Conservation (phyloP, 164 flowering plant genomes). For the Chimonanthus praecox region DNA sequence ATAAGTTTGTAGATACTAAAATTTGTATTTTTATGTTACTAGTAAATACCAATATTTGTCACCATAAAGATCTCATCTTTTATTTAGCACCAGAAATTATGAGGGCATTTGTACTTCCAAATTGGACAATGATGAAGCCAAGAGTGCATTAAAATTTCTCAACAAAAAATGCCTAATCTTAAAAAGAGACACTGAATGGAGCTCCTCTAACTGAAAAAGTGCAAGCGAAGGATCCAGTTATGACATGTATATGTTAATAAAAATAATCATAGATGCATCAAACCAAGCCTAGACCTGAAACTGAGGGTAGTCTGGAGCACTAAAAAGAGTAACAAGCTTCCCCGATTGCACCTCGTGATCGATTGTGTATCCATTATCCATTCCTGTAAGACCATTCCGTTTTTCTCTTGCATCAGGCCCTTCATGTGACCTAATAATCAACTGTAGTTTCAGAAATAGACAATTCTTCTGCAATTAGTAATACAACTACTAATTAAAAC, state of each 20-base stretch:
- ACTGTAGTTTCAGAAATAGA: constrained; percentile 37
- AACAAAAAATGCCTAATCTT: neutral
- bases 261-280: neutral
- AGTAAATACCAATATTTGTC: too few relatives aligned
- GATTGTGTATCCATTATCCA: constrained; percentile 84
- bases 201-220: neutral
- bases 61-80: too few relatives aligned
- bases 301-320: constrained; percentile 99
- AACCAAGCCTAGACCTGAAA: constrained; percentile 53
- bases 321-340: constrained; percentile 79
- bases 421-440: constrained; percentile 96
- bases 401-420: constrained; percentile 99
- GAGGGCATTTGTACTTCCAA: neutral
- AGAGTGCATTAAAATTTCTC: neutral
- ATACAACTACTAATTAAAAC: neutral
- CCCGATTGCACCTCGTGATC: constrained; percentile 95
- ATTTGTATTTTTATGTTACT: too few relatives aligned
- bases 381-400: constrained; percentile 65
- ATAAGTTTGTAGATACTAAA: too few relatives aligned
- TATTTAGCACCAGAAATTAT: too few relatives aligned
- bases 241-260: neutral
- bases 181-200: neutral
- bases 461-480: constrained; percentile 11
- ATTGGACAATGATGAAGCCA: neutral
- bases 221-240: neutral